A percentile compares a stretch with the other conserved stretches of the same genome.
Evolutionary conservation across 768 basidiomycete species (phyloP).

Genomic region (Tylopilus subfusipes): DNA sequence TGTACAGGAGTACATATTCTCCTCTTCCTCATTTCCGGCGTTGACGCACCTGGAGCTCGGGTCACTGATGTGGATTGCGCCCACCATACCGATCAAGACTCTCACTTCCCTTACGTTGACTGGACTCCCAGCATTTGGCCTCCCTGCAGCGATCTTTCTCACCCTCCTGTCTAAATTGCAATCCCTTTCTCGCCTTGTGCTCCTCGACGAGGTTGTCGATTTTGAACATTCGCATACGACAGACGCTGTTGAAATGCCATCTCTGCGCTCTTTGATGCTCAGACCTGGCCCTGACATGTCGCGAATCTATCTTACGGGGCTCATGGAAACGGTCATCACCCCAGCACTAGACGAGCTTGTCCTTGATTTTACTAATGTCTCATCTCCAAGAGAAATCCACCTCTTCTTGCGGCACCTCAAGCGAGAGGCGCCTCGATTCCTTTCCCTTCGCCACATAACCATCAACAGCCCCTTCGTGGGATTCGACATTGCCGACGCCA

Average conservation of each 20-base stretch:
- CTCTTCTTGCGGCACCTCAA: conserved; percentile 28
- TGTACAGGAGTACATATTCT: conserved; percentile 9
- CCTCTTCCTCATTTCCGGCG: conserved; percentile 19
- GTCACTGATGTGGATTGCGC: conserved; percentile 15
- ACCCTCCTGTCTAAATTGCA: conserved; percentile 21
- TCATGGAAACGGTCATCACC: conserved; percentile 22
- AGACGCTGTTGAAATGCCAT: conserved; percentile 15
- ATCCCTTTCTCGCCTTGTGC: conserved; percentile 21
- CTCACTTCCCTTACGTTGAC: conserved; percentile 25
- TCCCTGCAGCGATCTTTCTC: conserved; percentile 21
- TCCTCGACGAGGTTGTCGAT: conserved; percentile 28
- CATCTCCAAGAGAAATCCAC: conserved; percentile 28
- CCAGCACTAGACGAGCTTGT: conserved; percentile 25
- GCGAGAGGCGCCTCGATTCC: conserved; percentile 25
- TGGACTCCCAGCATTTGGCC: conserved; percentile 21
- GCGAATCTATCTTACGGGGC: conserved; percentile 24
- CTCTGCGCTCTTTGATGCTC: conserved; percentile 18
- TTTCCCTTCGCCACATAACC: conserved; percentile 21
- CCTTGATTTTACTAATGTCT: conserved; percentile 25
- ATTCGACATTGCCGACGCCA: conserved; percentile 20
- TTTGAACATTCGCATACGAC: conserved; percentile 16
- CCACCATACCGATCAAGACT: conserved; percentile 13
- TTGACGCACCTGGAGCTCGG: conserved; percentile 24
- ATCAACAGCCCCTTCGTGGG: conserved; percentile 26
- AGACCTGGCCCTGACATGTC: conserved; percentile 29